phyloP scores from a whole-genome alignment of 495 filamentous ascomycete species.

The Peziza echinospora region DNA sequence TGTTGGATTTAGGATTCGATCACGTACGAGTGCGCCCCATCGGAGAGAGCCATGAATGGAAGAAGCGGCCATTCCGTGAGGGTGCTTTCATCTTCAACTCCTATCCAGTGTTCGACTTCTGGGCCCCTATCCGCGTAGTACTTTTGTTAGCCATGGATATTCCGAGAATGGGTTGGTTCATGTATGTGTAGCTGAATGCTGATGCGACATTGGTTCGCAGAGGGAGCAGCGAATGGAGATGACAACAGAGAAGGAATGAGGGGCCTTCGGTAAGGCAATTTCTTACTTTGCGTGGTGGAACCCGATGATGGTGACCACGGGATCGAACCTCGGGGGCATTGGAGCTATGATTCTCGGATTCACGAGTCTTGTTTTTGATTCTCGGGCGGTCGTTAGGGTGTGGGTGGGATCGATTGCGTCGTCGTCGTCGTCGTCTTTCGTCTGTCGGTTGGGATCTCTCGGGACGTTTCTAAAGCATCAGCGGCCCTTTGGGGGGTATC shows the following conservation, averaged over 20 bases:
- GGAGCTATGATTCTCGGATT: too few relatives aligned
- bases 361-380: too few relatives aligned
- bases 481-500: too few relatives aligned
- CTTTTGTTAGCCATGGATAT: background rate
- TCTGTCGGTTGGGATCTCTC: too few relatives aligned
- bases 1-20: constrained; percentile 2
- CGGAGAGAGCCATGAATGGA: constrained; percentile 93
- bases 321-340: constrained; percentile 10
- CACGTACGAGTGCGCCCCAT: constrained; percentile 79
- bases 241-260: too few relatives aligned
- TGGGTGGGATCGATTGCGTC: too few relatives aligned
- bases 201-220: background rate
- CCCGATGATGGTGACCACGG: constrained; percentile 74
- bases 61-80: constrained; percentile 81
- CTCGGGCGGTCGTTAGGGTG: too few relatives aligned
- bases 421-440: too few relatives aligned
- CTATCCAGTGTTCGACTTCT: constrained; percentile 84
- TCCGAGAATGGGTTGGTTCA: constrained; percentile 6
- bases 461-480: too few relatives aligned
- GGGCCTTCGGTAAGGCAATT: too few relatives aligned
- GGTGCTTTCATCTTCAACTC: constrained; percentile 51
- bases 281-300: constrained; percentile 81
- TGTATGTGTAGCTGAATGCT: background rate
- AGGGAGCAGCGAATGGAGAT: background rate
- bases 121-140: constrained; percentile 41